A percentile compares a stretch with the other conserved stretches of the same genome.
phyloP scores from a whole-genome alignment of 1,139 yeast species.

The Saccharomyces hybrid region DNA sequence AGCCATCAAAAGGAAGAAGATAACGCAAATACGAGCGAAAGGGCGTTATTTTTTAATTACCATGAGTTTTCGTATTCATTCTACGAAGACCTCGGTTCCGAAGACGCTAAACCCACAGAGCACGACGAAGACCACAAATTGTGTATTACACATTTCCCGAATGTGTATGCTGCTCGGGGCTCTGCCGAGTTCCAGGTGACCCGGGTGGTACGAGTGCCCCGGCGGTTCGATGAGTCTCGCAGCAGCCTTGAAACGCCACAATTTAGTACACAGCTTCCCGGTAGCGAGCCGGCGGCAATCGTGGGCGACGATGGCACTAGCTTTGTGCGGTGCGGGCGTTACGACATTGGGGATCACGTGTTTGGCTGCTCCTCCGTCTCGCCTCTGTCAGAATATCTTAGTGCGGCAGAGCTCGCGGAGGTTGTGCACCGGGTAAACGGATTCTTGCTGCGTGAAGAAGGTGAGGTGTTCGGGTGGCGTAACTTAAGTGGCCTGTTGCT shows the following conservation, averaged over 20 bases:
- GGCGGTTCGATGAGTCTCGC: conserved; percentile 34
- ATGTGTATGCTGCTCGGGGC: conserved; percentile 36
- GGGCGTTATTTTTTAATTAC: conserved; percentile 51
- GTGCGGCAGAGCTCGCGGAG: conserved; percentile 34
- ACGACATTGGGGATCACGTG: conserved; percentile 37
- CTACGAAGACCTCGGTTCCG: conserved; percentile 27
- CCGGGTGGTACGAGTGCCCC: conserved; percentile 58
- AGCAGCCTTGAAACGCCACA: conserved; percentile 40
- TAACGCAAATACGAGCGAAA: conserved; percentile 4
- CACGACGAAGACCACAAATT: conserved; percentile 33
- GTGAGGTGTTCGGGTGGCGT: conserved; percentile 33
- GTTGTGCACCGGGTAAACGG: conserved; percentile 44
- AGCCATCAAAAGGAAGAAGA: conserved; percentile 10
- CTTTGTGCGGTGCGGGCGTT: conserved; percentile 37
- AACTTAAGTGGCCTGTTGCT: conserved; percentile 39
- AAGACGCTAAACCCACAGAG: conserved; percentile 10
- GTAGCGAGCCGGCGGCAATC: conserved; percentile 60
- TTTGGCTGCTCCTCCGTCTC: conserved; percentile 51
- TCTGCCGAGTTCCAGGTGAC: conserved; percentile 36
- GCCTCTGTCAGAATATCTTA: conserved; percentile 43
- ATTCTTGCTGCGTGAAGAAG: conserved; percentile 36
- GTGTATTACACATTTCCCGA: conserved; percentile 61
- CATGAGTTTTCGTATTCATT: conserved; percentile 47
- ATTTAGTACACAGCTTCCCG: conserved; percentile 54
- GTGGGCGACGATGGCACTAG: conserved; percentile 19